Percentiles rank a stretch among this genome's conserved stretches.
phyloP scores from a whole-genome alignment of 805 yeast genomes.

The Kuraishia borneana region DNA sequence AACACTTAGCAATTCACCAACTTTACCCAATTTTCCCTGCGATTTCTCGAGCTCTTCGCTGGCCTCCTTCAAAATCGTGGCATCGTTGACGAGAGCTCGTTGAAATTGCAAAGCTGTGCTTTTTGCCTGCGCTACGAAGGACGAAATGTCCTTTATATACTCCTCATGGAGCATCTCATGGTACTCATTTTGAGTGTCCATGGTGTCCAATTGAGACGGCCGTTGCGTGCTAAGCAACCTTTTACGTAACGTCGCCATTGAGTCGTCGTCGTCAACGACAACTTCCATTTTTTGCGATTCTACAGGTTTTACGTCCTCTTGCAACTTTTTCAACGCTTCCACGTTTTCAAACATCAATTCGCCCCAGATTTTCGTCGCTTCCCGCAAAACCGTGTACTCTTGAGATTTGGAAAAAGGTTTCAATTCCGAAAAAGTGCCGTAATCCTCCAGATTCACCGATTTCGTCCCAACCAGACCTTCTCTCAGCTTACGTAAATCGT shows the following conservation, averaged over 20 bases:
- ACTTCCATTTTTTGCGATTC: background rate
- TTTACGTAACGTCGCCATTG: slow-evolving; percentile 15
- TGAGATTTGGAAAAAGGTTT: too few relatives aligned
- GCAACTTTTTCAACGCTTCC: too few relatives aligned
- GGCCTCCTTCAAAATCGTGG: slow-evolving; percentile 19
- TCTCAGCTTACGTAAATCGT: too few relatives aligned
- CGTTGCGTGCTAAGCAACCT: slow-evolving; percentile 14
- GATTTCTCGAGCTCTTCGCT: slow-evolving; percentile 20
- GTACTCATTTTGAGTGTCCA: slow-evolving; percentile 14
- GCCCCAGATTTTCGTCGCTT: too few relatives aligned
- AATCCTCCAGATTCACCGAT: too few relatives aligned
- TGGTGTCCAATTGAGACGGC: slow-evolving; percentile 15
- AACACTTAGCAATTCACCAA: slow-evolving; percentile 14
- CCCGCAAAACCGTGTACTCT: too few relatives aligned
- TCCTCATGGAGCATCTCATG: slow-evolving; percentile 22
- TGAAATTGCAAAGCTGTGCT: slow-evolving; percentile 21
- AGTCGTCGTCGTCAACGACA: background rate
- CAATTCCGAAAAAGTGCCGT: too few relatives aligned
- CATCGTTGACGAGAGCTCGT: slow-evolving; percentile 19
- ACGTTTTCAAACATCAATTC: too few relatives aligned
- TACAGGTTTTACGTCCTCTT: too few relatives aligned
- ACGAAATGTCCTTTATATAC: slow-evolving; percentile 17
- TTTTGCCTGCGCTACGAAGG: slow-evolving; percentile 17
- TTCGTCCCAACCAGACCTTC: too few relatives aligned
- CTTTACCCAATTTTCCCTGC: slow-evolving; percentile 14